phyloP scores from a whole-genome alignment of 31 red algal genomes.

The Bonnemaisonia californica region DNA sequence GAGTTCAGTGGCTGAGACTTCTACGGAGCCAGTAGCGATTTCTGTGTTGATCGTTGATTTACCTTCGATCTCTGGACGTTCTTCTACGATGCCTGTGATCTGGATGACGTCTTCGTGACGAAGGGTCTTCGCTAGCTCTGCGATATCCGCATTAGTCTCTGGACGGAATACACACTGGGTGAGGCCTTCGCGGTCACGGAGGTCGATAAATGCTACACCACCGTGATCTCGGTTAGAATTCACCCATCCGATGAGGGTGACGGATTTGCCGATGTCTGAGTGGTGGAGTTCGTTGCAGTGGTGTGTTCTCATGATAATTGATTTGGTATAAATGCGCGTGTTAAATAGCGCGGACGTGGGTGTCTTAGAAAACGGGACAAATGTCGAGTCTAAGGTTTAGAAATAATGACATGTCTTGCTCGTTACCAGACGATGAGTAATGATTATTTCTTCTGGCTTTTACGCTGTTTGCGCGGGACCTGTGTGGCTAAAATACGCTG shows the following conservation, averaged over 20 bases:
- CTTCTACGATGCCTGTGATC: background rate
- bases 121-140: background rate
- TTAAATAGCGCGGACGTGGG: no score
- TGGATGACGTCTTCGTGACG: background rate
- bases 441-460: no score
- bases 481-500: no score
- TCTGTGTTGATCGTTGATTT: background rate
- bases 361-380: no score
- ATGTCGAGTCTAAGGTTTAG: no score
- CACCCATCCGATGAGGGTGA: background rate
- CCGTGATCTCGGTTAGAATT: background rate
- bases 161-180: background rate
- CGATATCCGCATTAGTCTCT: background rate
- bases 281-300: background rate
- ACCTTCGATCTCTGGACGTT: conserved; percentile 6
- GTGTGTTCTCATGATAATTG: conserved; percentile 8
- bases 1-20: no score
- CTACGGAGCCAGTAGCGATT: background rate
- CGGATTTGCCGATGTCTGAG: background rate
- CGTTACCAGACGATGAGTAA: no score
- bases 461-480: no score
- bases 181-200: background rate
- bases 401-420: no score
- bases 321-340: no score
- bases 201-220: background rate